Evolutionary conservation across 2,329 filamentous ascomycete species (phyloP).

Genomic region (Neonectria ditissima): DNA sequence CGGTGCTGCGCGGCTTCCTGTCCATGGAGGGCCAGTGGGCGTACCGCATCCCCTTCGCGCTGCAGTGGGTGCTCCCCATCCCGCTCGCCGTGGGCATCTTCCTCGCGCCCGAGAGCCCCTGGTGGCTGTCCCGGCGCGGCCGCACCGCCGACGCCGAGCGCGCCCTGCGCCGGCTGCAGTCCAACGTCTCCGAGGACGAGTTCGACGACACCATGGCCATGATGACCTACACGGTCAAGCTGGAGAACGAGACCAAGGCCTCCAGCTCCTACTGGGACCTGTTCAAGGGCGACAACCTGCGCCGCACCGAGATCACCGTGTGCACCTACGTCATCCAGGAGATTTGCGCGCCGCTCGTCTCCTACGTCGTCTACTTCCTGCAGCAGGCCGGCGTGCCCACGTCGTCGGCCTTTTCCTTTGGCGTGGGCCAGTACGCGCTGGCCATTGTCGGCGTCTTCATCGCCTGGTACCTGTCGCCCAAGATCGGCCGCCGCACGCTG

Average conservation of each 20-base stretch:
- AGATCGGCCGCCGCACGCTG: slow-evolving; percentile 39
- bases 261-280: slow-evolving; percentile 30
- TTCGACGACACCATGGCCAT: slow-evolving; percentile 60
- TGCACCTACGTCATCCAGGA: slow-evolving; percentile 31
- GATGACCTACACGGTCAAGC: slow-evolving; percentile 32
- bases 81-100: slow-evolving; percentile 56
- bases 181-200: slow-evolving; percentile 52
- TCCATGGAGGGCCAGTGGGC: slow-evolving; percentile 56
- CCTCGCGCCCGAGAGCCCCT: slow-evolving; percentile 63
- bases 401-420: slow-evolving; percentile 26
- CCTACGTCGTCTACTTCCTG: slow-evolving; percentile 33
- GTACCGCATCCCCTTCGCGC: slow-evolving; percentile 60
- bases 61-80: slow-evolving; percentile 62
- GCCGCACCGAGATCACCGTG: slow-evolving; percentile 34
- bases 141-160: slow-evolving; percentile 53
- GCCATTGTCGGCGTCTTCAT: slow-evolving; percentile 31
- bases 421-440: slow-evolving; percentile 29
- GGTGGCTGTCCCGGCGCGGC: slow-evolving; percentile 60
- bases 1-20: slow-evolving; percentile 55
- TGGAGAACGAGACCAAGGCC: slow-evolving; percentile 29
- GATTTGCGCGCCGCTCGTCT: slow-evolving; percentile 31
- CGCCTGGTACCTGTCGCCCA: slow-evolving; percentile 23
- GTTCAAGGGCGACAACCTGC: slow-evolving; percentile 30
- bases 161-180: slow-evolving; percentile 53
- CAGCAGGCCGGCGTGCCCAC: slow-evolving; percentile 33